Conservation (phyloP, 768 basidiomycete species). For the Boletus edulis region DNA sequence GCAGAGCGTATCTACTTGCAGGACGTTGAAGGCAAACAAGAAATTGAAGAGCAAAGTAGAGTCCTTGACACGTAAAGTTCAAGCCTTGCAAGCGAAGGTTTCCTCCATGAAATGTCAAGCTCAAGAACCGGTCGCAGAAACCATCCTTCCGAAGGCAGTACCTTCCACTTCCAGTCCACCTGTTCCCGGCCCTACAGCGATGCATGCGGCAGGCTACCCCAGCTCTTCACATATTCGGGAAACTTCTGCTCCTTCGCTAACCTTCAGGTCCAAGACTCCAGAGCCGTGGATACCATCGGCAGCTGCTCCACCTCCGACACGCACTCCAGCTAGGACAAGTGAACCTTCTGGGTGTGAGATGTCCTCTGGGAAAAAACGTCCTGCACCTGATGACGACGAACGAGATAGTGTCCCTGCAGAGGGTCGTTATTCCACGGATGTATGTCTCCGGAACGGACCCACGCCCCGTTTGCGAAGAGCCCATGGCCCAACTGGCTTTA, state of each 20-base stretch:
- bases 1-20: constrained; percentile 27
- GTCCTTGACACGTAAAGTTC: constrained; percentile 67
- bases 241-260: constrained; percentile 44
- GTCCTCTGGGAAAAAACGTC: constrained; percentile 64
- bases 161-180: constrained; percentile 11
- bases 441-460: constrained; percentile 41
- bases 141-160: constrained; percentile 6
- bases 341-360: constrained; percentile 33
- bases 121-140: constrained; percentile 13
- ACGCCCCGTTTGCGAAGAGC: constrained; percentile 60
- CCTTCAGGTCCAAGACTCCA: constrained; percentile 52
- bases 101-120: constrained; percentile 47
- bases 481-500: constrained; percentile 66
- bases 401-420: constrained; percentile 59
- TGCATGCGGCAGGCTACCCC: not conserved
- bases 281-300: constrained; percentile 34
- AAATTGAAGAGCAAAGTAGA: constrained; percentile 70
- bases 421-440: constrained; percentile 49
- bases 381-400: constrained; percentile 77
- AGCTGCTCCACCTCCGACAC: constrained; percentile 31
- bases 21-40: constrained; percentile 79
- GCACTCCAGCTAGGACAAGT: constrained; percentile 46
- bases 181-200: constrained; percentile 8
- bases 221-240: constrained; percentile 17
- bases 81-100: constrained; percentile 67